Conservation (phyloP, 2,329 filamentous ascomycete species). For the Neonectria magnoliae region DNA sequence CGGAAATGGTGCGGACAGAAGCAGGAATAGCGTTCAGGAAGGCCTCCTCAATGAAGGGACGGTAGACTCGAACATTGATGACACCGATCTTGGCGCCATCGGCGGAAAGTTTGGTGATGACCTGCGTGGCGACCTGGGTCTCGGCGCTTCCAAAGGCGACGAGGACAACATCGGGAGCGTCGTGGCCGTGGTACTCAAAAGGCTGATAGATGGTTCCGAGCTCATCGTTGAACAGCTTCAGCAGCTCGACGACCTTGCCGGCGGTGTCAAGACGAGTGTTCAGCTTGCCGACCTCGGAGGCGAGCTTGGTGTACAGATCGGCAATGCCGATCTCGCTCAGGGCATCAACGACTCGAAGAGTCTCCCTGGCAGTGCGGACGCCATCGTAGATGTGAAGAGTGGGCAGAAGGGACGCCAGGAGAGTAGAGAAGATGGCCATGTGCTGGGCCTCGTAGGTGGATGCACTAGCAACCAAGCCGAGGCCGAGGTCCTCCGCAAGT, state of each 20-base stretch:
- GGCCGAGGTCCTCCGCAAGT: conserved; percentile 87
- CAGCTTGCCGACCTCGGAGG: conserved; percentile 68
- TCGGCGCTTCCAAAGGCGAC: conserved; percentile 95
- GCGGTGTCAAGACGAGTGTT: conserved; percentile 78
- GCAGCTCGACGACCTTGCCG: conserved; percentile 75
- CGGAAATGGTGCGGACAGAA: conserved; percentile 78
- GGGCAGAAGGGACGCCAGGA: conserved; percentile 81
- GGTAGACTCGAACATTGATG: conserved; percentile 91
- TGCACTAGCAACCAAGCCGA: conserved; percentile 84
- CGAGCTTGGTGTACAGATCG: conserved; percentile 73
- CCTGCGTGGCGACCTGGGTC: conserved; percentile 84
- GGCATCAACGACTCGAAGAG: conserved; percentile 83
- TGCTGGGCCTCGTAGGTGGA: conserved; percentile 95
- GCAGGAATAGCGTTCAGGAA: conserved; percentile 85
- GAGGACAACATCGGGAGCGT: conserved; percentile 80
- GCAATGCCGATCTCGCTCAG: conserved; percentile 76
- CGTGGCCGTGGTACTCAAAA: conserved; percentile 94
- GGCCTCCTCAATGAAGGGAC: conserved; percentile 93
- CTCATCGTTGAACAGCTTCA: conserved; percentile 85
- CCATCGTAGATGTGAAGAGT: conserved; percentile 91
- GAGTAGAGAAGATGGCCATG: conserved; percentile 88
- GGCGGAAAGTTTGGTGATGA: conserved; percentile 76
- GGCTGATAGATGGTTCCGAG: conserved; percentile 92
- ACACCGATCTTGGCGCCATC: conserved; percentile 84
- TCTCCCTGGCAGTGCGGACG: conserved; percentile 83